phyloP scores from a whole-genome alignment of 192 early-diverging fungal genomes.

The Entophlyctis luteolus region DNA sequence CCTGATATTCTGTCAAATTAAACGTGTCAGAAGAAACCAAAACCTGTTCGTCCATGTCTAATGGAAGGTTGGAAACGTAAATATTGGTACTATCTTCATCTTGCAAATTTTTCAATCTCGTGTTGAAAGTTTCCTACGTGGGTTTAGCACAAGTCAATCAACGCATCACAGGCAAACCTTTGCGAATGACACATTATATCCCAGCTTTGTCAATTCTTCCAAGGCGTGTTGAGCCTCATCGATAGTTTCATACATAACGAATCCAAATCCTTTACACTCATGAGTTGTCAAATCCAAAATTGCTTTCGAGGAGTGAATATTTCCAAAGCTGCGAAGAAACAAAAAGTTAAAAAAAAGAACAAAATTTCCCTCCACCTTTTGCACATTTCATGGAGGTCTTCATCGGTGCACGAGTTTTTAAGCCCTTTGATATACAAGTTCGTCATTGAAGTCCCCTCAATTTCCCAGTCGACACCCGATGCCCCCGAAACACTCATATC shows the following conservation, averaged over 20 bases:
- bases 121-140: slow-evolving; percentile 50
- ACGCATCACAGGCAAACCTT: slow-evolving; percentile 35
- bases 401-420: slow-evolving; percentile 65
- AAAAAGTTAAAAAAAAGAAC: slow-evolving; percentile 6
- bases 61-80: slow-evolving; percentile 79
- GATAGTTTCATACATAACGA: slow-evolving; percentile 75
- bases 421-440: slow-evolving; percentile 83
- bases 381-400: slow-evolving; percentile 60
- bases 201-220: slow-evolving; percentile 58
- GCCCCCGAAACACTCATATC: slow-evolving; percentile 9
- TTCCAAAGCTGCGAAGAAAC: slow-evolving; percentile 53
- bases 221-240: slow-evolving; percentile 67
- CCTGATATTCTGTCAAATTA: not conserved
- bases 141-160: not conserved
- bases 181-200: slow-evolving; percentile 73
- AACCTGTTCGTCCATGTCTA: slow-evolving; percentile 67
- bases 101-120: slow-evolving; percentile 40
- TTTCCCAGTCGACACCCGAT: slow-evolving; percentile 16
- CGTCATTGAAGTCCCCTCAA: slow-evolving; percentile 26
- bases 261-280: slow-evolving; percentile 86
- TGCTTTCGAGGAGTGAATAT: slow-evolving; percentile 74
- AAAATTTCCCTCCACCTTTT: slow-evolving; percentile 46
- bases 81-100: slow-evolving; percentile 59
- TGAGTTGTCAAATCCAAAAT: slow-evolving; percentile 76
- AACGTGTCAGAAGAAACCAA: slow-evolving; percentile 27